Evolutionary conservation across 1,284 basidiomycete genomes (phyloP).

Genomic region (Fomitiporia mediterranea): DNA sequence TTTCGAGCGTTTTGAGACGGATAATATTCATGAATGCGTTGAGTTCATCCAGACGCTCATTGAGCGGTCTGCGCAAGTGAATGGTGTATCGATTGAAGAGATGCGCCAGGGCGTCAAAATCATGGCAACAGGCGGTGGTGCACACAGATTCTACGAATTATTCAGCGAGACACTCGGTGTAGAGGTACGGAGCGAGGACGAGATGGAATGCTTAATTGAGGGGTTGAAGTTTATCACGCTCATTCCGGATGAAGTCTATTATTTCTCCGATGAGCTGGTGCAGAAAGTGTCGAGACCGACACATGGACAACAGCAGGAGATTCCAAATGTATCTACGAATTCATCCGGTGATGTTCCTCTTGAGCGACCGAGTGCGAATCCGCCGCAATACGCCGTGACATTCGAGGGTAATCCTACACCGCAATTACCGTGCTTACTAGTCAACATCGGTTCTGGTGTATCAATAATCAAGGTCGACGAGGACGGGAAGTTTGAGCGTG

Average conservation of each 20-base stretch:
- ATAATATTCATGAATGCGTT: conserved; percentile 83
- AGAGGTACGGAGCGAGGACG: conserved; percentile 88
- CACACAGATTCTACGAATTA: conserved; percentile 88
- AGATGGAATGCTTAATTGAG: conserved; percentile 98
- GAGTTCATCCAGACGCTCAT: conserved; percentile 88
- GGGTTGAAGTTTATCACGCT: conserved; percentile 95
- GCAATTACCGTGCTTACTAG: conserved; percentile 92
- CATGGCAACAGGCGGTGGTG: conserved; percentile 97
- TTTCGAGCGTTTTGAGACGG: conserved; percentile 96
- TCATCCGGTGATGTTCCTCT: conserved; percentile 33
- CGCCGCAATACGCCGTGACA: conserved; percentile 85
- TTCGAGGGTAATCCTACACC: conserved; percentile 80
- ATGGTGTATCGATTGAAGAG: conserved; percentile 83
- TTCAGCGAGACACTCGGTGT: conserved; percentile 77
- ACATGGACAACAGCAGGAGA: conserved; percentile 11
- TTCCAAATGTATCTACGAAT: neutral
- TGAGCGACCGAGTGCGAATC: conserved; percentile 88
- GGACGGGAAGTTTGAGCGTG: conserved; percentile 92
- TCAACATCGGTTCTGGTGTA: conserved; percentile 98
- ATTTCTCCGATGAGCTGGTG: conserved; percentile 97
- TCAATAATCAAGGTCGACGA: conserved; percentile 97
- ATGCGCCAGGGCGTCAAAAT: conserved; percentile 96
- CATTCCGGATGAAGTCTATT: conserved; percentile 98
- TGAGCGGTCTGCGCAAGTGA: conserved; percentile 80
- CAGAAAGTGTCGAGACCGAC: conserved; percentile 74